phyloP scores from a whole-genome alignment of 1,284 basidiomycete species.

The Coniferiporia weirii region DNA sequence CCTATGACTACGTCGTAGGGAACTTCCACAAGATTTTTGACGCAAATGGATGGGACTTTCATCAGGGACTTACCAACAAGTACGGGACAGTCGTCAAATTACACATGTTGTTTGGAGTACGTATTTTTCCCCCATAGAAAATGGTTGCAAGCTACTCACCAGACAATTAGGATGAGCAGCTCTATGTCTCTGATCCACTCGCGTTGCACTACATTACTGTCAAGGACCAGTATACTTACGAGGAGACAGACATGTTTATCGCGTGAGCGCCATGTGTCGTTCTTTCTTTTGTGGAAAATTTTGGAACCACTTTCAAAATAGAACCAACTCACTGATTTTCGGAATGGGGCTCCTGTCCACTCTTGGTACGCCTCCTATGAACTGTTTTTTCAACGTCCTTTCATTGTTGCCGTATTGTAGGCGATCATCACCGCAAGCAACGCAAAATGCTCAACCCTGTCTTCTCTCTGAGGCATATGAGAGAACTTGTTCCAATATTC shows the following conservation, averaged over 20 bases:
- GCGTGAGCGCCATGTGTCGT: conserved; percentile 18
- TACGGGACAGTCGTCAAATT: conserved; percentile 23
- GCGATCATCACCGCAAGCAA: conserved; percentile 24
- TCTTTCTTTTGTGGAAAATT: background rate
- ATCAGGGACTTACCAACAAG: conserved; percentile 17
- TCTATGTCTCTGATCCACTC: conserved; percentile 21
- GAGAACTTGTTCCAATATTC: conserved; percentile 26
- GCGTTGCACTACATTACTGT: conserved; percentile 29
- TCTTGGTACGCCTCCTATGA: conserved; percentile 9
- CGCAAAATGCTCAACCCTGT: too few relatives aligned
- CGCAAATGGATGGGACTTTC: conserved; percentile 23
- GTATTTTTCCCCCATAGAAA: background rate
- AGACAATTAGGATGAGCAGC: conserved; percentile 14
- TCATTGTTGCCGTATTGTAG: conserved; percentile 11
- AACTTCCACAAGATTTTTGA: conserved; percentile 18
- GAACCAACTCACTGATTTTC: conserved; percentile 11
- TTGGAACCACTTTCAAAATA: background rate
- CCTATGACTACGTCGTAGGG: conserved; percentile 4
- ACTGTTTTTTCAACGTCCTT: background rate
- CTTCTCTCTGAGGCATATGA: conserved; percentile 26
- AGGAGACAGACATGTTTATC: conserved; percentile 22
- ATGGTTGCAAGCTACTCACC: background rate
- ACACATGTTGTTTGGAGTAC: conserved; percentile 24
- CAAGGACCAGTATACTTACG: too few relatives aligned
- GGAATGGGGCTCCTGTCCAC: conserved; percentile 22